A percentile compares a stretch with the other conserved stretches of the same genome.
Evolutionary conservation across 768 basidiomycete species (phyloP).

Genomic region (Peribolospora baueri): DNA sequence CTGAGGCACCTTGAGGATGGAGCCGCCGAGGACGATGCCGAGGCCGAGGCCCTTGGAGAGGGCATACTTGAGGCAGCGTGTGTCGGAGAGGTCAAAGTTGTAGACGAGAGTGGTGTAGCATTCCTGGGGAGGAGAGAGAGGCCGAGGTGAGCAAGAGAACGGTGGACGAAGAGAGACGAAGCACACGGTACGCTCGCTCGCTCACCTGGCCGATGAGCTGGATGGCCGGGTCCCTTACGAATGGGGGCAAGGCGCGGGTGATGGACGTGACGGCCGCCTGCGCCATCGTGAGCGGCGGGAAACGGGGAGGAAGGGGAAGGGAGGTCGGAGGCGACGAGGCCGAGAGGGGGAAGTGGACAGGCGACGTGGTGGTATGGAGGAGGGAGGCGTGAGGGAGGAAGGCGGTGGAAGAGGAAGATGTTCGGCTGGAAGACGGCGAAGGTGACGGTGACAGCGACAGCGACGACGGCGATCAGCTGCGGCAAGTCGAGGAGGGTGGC

Average conservation of each 20-base stretch:
- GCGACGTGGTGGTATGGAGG: background rate
- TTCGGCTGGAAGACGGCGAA: no score
- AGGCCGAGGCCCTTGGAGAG: constrained; percentile 79
- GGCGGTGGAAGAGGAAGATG: no score
- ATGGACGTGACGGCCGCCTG: constrained; percentile 23
- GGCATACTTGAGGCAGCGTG: constrained; percentile 69
- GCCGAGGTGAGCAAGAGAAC: background rate
- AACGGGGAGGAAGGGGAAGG: background rate
- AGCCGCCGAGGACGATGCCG: constrained; percentile 54
- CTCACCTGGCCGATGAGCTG: constrained; percentile 55
- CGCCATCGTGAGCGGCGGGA: background rate
- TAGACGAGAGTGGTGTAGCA: constrained; percentile 77
- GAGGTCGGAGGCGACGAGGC: background rate
- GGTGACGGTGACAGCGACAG: no score
- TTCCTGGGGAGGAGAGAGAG: constrained; percentile 29
- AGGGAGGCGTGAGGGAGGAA: no score
- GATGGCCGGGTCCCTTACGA: constrained; percentile 54
- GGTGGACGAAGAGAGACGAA: background rate
- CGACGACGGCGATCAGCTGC: no score
- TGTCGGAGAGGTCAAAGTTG: constrained; percentile 50
- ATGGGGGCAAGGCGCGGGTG: constrained; percentile 63
- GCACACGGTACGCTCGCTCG: constrained; percentile 3
- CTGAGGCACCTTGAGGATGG: constrained; percentile 91
- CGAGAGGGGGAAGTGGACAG: background rate
- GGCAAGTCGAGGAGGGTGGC: no score